Conservation (phyloP, 768 basidiomycete species). For the Trametes meyenii region DNA sequence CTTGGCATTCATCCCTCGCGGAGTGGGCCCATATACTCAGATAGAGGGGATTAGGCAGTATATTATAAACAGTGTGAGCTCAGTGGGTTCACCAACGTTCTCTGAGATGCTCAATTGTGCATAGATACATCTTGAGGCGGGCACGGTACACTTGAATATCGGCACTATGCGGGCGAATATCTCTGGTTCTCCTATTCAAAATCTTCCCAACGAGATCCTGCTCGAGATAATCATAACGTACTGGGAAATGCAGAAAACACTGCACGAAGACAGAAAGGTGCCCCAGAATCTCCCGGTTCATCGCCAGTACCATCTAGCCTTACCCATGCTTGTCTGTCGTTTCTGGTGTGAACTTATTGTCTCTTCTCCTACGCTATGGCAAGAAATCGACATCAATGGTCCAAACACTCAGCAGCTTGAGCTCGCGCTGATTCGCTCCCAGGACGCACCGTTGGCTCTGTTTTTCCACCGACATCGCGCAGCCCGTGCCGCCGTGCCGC, state of each 20-base stretch:
- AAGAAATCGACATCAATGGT: not conserved
- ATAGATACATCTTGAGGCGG: not conserved
- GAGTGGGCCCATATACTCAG: too few relatives aligned
- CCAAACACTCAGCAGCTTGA: not conserved
- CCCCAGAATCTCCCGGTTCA: not conserved
- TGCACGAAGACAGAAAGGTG: not conserved
- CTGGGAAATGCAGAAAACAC: not conserved
- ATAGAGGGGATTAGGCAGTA: too few relatives aligned
- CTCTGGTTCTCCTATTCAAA: not conserved
- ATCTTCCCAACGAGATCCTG: not conserved
- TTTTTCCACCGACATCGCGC: not conserved
- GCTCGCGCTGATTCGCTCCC: not conserved
- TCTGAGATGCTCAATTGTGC: too few relatives aligned
- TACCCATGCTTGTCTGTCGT: conserved; percentile 17
- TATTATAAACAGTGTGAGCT: too few relatives aligned
- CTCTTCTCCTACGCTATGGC: conserved; percentile 9
- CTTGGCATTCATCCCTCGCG: too few relatives aligned
- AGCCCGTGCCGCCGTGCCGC: not conserved
- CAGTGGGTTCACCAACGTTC: too few relatives aligned
- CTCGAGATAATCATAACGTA: not conserved
- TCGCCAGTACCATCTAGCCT: not conserved
- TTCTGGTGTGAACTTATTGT: conserved; percentile 13
- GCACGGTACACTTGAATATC: not conserved
- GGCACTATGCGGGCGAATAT: not conserved
- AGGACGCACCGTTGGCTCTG: not conserved